Percentiles rank a stretch among this genome's conserved stretches.
Conservation (phyloP, 2,329 filamentous ascomycete species). For the Acrocalymma vagum region DNA sequence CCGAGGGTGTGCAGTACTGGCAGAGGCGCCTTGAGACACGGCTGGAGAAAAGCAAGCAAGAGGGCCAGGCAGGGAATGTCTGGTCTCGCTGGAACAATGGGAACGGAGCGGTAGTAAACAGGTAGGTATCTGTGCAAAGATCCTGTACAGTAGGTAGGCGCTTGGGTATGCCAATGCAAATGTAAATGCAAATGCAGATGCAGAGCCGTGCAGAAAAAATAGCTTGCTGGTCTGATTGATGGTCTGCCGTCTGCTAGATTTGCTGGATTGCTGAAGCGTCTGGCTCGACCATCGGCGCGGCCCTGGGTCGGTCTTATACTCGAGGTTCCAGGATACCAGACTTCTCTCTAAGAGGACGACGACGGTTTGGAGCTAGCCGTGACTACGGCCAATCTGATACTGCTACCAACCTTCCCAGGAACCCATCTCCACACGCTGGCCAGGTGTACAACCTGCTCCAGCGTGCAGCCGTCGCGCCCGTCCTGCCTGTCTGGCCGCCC, state of each 20-base stretch:
- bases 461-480: conserved; percentile 36
- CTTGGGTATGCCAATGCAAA: too few relatives aligned
- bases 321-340: conserved; percentile 22
- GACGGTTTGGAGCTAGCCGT: conserved; percentile 33
- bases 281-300: conserved; percentile 38
- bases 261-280: too few relatives aligned
- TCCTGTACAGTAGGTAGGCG: too few relatives aligned
- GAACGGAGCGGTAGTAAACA: not conserved
- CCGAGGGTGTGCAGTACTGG: conserved; percentile 33
- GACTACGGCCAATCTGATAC: conserved; percentile 29
- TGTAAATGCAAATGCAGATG: too few relatives aligned
- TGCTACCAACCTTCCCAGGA: too few relatives aligned
- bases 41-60: conserved; percentile 46
- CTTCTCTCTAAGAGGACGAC: too few relatives aligned
- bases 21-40: conserved; percentile 37
- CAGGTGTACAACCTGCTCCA: conserved; percentile 37
- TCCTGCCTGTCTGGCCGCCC: conserved; percentile 27
- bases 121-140: not conserved
- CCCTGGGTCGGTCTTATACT: conserved; percentile 47
- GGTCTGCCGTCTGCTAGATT: too few relatives aligned
- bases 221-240: not conserved
- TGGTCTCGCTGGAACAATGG: conserved; percentile 32
- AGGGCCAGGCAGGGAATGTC: conserved; percentile 25
- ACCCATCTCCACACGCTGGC: conserved; percentile 27
- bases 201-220: too few relatives aligned